Base-by-base conservation (phyloP, 306 rosid species). In the Amphicarpaea edgeworthii region DNA sequence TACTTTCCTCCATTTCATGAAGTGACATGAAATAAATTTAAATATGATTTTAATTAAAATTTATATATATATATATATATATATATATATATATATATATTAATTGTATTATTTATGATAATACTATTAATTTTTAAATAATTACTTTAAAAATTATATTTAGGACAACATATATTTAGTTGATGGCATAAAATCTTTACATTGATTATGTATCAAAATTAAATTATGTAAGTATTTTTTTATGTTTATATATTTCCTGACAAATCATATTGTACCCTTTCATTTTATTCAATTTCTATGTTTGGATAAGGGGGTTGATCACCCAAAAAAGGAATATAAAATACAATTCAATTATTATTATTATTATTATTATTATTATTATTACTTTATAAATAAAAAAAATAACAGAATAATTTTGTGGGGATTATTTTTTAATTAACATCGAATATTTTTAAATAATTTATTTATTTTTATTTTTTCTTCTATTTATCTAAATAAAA, bases 1-100 rank as follows among this genome's bases (percentile, higher is more conserved):
- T 28, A 26, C 26, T 42, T 66, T 64, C 42, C 21, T 68, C 43
- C 45, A 47, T n/a, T 68, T 47, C 12, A 64, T 45, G 9, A 16
- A 66, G 14, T 10, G 14, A 4, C n/a, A 17, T 26, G 28, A 30
- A 62, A 21, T 10, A 54, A 16, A 21, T 10, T 53, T 20, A 53
- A 54, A 54, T 49, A 16, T 3, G 28, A 51, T 10, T 51, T 51
- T 19, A 7, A 19, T 21, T 3, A 9, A 0, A 19, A 20, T 19
- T n/a, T n/a, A n/a, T n/a, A n/a, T n/a, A n/a, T n/a, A n/a, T n/a
- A n/a, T n/a, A n/a, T n/a, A n/a, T n/a, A n/a, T n/a, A n/a, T n/a
- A n/a, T n/a, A n/a, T n/a, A n/a, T n/a, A n/a, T n/a, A n/a, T n/a
- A n/a, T n/a, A n/a, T n/a, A n/a, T n/a, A n/a, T n/a, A n/a, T n/a